Evolutionary conservation across 139 green algal species (phyloP).

Genomic region (Eudorina sp.): DNA sequence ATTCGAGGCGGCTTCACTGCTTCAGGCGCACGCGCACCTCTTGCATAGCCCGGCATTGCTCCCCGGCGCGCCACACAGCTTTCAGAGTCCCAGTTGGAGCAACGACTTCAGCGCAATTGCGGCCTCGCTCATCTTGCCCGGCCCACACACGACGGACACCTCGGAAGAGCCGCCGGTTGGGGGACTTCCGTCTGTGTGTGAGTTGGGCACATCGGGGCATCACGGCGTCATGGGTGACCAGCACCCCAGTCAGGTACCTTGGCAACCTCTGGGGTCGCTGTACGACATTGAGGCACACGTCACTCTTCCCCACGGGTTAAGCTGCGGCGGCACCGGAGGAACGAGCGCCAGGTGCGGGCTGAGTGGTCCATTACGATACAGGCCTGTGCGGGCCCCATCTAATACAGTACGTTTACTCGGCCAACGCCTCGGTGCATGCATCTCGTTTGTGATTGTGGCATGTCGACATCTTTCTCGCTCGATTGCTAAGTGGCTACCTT

Average conservation of each 20-base stretch:
- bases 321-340: background rate
- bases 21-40: background rate
- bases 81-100: conserved; percentile 37
- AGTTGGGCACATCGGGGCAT: too few relatives aligned
- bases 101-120: conserved; percentile 5
- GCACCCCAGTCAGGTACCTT: background rate
- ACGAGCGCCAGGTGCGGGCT: conserved; percentile 24
- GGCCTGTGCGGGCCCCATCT: too few relatives aligned
- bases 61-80: background rate
- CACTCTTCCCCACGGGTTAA: background rate
- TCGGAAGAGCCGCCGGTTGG: background rate
- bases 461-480: too few relatives aligned
- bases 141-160: background rate
- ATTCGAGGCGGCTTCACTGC: background rate
- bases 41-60: conserved; percentile 14
- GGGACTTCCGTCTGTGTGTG: too few relatives aligned
- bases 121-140: background rate
- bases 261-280: background rate
- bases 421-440: too few relatives aligned
- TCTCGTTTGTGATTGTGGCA: too few relatives aligned
- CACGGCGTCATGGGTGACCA: too few relatives aligned
- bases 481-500: too few relatives aligned
- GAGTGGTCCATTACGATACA: too few relatives aligned
- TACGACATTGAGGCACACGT: conserved; percentile 20
- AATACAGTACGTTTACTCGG: too few relatives aligned